Percentiles rank a stretch among this genome's conserved stretches.
These are phyloP conservation scores for Tulasnella sp. DNA, from an alignment of 768 basidiomycete genomes.

Conservation along the genomic window DNA sequence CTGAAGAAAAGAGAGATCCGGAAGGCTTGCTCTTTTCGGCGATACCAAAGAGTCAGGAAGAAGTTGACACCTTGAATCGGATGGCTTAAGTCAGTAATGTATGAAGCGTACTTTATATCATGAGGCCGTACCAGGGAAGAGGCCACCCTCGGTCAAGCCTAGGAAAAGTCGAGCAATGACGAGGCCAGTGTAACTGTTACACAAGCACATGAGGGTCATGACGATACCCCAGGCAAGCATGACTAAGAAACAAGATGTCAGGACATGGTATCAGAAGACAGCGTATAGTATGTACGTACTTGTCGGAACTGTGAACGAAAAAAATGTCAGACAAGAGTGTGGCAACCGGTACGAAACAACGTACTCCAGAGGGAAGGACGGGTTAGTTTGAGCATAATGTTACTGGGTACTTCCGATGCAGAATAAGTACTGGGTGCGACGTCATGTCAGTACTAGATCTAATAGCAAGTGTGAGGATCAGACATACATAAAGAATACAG, in stretches of 20 bases:
- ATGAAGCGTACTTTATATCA: constrained; percentile 47
- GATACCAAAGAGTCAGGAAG: constrained; percentile 66
- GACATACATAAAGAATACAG: constrained; percentile 70
- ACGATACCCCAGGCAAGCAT: constrained; percentile 37
- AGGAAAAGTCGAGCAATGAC: constrained; percentile 63
- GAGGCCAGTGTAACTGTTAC: constrained; percentile 68
- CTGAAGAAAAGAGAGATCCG: constrained; percentile 75
- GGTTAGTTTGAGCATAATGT: constrained; percentile 70
- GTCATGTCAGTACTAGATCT: constrained; percentile 40
- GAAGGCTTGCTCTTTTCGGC: constrained; percentile 75
- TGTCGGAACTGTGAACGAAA: constrained; percentile 4
- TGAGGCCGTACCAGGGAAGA: constrained; percentile 50
- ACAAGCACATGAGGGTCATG: constrained; percentile 73
- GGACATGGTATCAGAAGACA: neutral
- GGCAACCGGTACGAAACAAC: constrained; percentile 45
- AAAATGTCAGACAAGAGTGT: constrained; percentile 50
- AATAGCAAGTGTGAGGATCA: constrained; percentile 31
- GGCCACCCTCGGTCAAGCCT: constrained; percentile 71
- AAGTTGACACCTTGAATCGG: constrained; percentile 31
- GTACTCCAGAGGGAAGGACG: constrained; percentile 80
- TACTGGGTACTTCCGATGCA: constrained; percentile 64
- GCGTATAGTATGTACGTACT: neutral
- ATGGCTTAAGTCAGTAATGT: neutral
- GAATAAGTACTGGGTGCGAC: constrained; percentile 41
- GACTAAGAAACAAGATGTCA: constrained; percentile 21